Evolutionary conservation across 345 rosid species (phyloP).

Genomic region (Pistacia atlantica): DNA sequence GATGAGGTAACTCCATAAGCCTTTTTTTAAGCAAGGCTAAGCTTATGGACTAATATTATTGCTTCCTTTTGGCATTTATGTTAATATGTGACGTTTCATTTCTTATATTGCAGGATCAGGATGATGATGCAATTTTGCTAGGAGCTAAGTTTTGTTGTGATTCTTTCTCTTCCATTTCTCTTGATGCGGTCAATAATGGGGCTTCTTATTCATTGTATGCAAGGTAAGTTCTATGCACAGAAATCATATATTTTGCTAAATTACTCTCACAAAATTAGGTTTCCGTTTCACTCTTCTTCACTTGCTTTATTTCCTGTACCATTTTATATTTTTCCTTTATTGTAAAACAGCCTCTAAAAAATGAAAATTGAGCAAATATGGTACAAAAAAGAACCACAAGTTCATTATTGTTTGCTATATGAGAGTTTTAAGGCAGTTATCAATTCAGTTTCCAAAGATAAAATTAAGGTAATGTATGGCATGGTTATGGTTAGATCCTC

Average conservation of each 20-base stretch:
- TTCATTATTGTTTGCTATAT: background rate
- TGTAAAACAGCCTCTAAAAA: too few species aligned
- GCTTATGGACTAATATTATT: background rate
- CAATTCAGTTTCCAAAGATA: background rate
- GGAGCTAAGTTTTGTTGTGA: conserved; percentile 88
- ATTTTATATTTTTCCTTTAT: too few species aligned
- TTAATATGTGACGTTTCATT: background rate
- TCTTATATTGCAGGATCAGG: conserved; percentile 64
- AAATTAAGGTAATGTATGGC: background rate
- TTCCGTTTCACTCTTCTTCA: too few species aligned
- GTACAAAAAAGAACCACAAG: background rate
- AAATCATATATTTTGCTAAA: conserved; percentile 1
- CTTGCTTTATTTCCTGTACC: too few species aligned
- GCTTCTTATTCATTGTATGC: conserved; percentile 82
- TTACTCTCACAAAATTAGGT: background rate
- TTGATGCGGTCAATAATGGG: conserved; percentile 53
- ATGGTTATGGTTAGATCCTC: background rate
- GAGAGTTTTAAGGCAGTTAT: background rate
- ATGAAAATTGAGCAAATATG: background rate
- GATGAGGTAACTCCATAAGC: conserved; percentile 64
- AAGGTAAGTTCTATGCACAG: conserved; percentile 42
- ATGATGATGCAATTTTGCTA: conserved; percentile 78
- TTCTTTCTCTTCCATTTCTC: conserved; percentile 81
- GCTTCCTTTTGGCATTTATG: background rate
- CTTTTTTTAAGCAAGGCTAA: background rate